Evolutionary conservation across 352 stramenopile genomes (phyloP), one percentile per base, ranked within the genome.

Genomic region (Blastocystis sp.): DNA sequence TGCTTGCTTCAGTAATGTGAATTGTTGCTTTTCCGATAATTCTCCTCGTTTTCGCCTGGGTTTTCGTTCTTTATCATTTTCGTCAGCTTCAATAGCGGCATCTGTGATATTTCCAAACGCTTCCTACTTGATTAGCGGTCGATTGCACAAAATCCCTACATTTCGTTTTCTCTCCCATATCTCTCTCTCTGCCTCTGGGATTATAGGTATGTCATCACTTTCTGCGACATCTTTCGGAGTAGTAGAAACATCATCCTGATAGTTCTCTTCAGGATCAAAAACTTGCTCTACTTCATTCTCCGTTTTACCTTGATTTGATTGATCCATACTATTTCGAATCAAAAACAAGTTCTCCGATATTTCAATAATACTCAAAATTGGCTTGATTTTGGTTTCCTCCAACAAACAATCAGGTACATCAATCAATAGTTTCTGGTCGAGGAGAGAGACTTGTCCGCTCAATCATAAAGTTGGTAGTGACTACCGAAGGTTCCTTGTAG

Each of bases 21-120:
- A 43, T 16, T 85, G 73, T 3, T 85, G n/a, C 26, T 85, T 69
- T 18, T 68, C 73, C 30, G 73, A 66, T 34, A 85, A 30, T 43
- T 85, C 47, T 18, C 73, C 73, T 37, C 26, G 18, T 68, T 69
- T 66, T 43, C 68, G 65, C 26, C 43, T 73, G 0, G 63, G 73
- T 43, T 85, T 85, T 45, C 45, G 59, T 30, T 50, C 73, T 45
- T 64, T 64, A 18, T 54, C 53, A 26, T 85, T 53, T 20, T 66
- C 73, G 24, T 65, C 45, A 39, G 26, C 73, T 69, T 85, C 73
- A 11, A 85, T 62, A 30, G 73, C 73, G 30, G 53, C 53, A 34
- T 85, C 73, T 7, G 54, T n/a, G 5, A 26, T 43, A n/a, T 26
- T 85, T 39, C 55, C 73, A 45, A 85, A 85, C 34, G 73, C 73